These are phyloP conservation scores for Phragmites australis DNA, from an alignment of 176 grass and related monocot genomes.

Conservation along the genomic window DNA sequence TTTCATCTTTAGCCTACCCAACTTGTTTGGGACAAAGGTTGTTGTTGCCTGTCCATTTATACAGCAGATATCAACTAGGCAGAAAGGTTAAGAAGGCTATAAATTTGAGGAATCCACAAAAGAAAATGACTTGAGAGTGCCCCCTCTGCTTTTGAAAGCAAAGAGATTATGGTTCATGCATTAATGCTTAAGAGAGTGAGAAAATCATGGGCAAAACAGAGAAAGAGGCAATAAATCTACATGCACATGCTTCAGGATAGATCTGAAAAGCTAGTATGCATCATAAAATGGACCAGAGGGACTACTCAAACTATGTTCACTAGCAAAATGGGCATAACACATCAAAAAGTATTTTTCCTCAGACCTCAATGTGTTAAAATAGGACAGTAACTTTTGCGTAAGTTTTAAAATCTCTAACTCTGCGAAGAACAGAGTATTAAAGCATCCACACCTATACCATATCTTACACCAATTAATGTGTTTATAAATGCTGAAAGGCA, in stretches of 20 bases:
- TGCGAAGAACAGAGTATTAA: not conserved
- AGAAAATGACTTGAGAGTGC: not conserved
- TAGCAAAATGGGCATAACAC: not conserved
- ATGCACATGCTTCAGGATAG: not conserved
- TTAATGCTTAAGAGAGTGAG: not conserved
- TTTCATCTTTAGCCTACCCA: too few species aligned
- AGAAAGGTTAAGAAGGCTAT: not conserved
- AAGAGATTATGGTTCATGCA: not conserved
- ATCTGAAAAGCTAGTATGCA: not conserved
- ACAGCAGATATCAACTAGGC: not conserved
- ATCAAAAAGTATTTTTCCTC: not conserved
- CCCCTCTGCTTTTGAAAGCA: not conserved
- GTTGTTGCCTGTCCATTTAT: too few species aligned
- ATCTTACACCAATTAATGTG: not conserved
- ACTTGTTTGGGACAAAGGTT: too few species aligned
- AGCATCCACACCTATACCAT: not conserved
- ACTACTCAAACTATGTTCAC: not conserved
- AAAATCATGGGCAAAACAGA: not conserved
- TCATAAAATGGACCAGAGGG: not conserved
- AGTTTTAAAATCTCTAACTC: not conserved
- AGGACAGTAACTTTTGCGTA: not conserved
- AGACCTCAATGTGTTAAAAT: not conserved
- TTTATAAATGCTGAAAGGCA: conserved; percentile 18
- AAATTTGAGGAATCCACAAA: not conserved
- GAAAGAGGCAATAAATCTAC: not conserved